These are phyloP conservation scores for Chrysochromulina parva DNA, from an alignment of 78 protist species.

Conservation along the genomic window DNA sequence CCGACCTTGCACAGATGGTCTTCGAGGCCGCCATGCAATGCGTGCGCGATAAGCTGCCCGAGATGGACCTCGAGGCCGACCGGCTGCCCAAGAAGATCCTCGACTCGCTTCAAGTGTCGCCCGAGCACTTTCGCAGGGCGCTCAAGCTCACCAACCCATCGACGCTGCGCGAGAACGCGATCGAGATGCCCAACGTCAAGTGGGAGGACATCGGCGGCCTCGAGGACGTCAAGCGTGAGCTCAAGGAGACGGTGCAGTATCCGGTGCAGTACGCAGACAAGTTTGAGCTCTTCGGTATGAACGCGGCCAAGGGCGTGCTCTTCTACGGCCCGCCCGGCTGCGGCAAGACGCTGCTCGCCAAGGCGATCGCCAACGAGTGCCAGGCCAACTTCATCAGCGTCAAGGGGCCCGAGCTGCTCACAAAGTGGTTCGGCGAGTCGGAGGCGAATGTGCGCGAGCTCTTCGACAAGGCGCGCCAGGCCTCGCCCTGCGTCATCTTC, in stretches of 20 bases:
- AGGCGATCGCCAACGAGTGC: conserved; percentile 99
- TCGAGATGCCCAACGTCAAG: conserved; percentile 98
- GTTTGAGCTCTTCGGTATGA: conserved; percentile 97
- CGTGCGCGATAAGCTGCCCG: background rate
- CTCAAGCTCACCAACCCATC: conserved; percentile 95
- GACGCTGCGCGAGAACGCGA: conserved; percentile 98
- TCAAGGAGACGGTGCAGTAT: conserved; percentile 94
- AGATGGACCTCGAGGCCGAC: conserved; percentile 2
- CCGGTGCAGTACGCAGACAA: conserved; percentile 99
- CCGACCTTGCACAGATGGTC: background rate
- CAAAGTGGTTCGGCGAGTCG: conserved; percentile 99
- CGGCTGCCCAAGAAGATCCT: background rate
- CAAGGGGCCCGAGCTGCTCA: conserved; percentile 97
- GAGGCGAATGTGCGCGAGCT: conserved; percentile 99
- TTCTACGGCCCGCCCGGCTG: conserved; percentile 99
- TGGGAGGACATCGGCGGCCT: conserved; percentile 99
- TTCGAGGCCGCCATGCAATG: conserved; percentile 20
- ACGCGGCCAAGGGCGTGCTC: conserved; percentile 97
- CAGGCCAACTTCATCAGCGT: conserved; percentile 99
- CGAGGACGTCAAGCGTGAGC: conserved; percentile 88
- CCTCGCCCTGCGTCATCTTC: conserved; percentile 99
- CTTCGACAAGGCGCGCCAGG: conserved; percentile 99
- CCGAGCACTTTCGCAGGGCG: conserved; percentile 88
- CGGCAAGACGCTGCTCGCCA: conserved; percentile 99
- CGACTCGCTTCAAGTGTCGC: background rate